phyloP scores from a whole-genome alignment of 192 early-diverging fungal species.

The Coemansia sp. region DNA sequence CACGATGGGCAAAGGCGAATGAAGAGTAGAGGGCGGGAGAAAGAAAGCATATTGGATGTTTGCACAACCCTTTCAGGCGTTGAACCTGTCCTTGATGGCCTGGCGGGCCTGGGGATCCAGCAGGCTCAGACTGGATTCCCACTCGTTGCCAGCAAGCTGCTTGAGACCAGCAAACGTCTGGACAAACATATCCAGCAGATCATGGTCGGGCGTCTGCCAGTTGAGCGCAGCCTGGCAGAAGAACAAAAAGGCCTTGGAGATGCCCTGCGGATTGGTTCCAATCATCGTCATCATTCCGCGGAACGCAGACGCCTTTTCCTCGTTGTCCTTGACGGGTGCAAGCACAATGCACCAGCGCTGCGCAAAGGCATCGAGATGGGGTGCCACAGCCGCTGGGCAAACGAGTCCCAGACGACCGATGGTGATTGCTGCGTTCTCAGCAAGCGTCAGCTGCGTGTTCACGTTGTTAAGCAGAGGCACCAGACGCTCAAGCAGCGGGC shows the following conservation, averaged over 20 bases:
- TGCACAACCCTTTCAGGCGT: constrained; percentile 16
- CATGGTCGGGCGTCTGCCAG: constrained; percentile 65
- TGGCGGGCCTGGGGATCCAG: constrained; percentile 48
- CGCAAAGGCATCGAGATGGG: constrained; percentile 81
- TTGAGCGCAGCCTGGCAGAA: constrained; percentile 82
- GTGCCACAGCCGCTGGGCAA: constrained; percentile 79
- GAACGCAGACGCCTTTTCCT: constrained; percentile 97
- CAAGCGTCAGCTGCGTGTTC: constrained; percentile 70
- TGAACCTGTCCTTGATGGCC: constrained; percentile 43
- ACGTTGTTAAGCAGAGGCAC: constrained; percentile 75
- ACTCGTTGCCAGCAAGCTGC: constrained; percentile 50
- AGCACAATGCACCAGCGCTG: constrained; percentile 82
- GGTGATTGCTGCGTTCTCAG: constrained; percentile 96
- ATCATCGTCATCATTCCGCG: constrained; percentile 93
- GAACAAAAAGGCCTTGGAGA: constrained; percentile 65
- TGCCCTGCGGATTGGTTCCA: constrained; percentile 83
- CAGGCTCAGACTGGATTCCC: constrained; percentile 49
- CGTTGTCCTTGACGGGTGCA: constrained; percentile 84
- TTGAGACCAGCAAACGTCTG: constrained; percentile 54
- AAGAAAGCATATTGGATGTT: constrained; percentile 1
- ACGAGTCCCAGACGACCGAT: constrained; percentile 94
- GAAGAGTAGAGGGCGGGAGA: too few species aligned
- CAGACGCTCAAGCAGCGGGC: constrained; percentile 79
- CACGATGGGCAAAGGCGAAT: too few species aligned
- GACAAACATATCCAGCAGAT: constrained; percentile 52